phyloP scores from a whole-genome alignment of 768 basidiomycete species.

The Mycena vulgaris region DNA sequence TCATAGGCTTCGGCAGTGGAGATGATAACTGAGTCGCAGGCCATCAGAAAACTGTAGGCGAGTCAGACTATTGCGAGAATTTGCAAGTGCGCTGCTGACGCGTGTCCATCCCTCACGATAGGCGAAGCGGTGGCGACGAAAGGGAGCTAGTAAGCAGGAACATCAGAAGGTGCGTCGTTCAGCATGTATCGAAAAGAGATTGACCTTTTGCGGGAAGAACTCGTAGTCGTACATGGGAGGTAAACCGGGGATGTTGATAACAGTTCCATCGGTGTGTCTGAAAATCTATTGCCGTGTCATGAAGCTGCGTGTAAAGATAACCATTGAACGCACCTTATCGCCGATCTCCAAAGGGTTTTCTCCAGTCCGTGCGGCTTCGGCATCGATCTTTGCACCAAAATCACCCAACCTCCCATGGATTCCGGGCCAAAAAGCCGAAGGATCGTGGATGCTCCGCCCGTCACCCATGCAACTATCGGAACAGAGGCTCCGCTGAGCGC shows the following conservation, averaged over 20 bases:
- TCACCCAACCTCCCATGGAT: conserved; percentile 21
- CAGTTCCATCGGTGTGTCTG: conserved; percentile 12
- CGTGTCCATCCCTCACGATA: conserved; percentile 8
- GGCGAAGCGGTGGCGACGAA: not conserved
- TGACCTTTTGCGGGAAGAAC: conserved; percentile 20
- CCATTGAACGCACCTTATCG: not conserved
- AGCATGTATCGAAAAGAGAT: not conserved
- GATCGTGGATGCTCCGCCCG: conserved; percentile 12
- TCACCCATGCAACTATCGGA: conserved; percentile 4
- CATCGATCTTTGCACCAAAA: conserved; percentile 18
- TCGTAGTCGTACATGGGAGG: conserved; percentile 26
- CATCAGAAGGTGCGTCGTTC: not conserved
- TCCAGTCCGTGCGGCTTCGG: conserved; percentile 12
- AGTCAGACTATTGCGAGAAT: not conserved
- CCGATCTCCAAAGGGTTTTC: conserved; percentile 8
- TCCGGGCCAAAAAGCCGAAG: conserved; percentile 20
- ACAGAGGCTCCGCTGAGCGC: not conserved
- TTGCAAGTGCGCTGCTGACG: not conserved
- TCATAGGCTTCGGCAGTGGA: conserved; percentile 20
- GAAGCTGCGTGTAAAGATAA: not conserved
- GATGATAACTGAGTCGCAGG: not conserved
- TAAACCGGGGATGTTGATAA: conserved; percentile 8
- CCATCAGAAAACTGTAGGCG: not conserved
- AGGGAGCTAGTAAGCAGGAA: conserved; percentile 2
- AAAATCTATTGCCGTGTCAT: not conserved